Conservation (phyloP, 2,329 filamentous ascomycete species). For the Colletotrichum sublineola region DNA sequence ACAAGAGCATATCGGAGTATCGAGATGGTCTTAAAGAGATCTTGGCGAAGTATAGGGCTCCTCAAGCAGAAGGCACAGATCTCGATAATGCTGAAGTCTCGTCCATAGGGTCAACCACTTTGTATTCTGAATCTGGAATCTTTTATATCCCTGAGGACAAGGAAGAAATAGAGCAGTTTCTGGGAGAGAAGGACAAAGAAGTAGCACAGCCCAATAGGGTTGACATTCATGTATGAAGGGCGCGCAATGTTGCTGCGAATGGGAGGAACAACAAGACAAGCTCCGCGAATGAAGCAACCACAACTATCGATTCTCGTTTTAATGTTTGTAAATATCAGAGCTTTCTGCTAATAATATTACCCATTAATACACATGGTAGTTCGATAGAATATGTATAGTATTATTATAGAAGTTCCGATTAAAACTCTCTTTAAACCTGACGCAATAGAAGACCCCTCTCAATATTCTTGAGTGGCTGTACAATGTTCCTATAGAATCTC, state of each 20-base stretch:
- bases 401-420: too few species aligned
- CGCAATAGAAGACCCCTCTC: background rate
- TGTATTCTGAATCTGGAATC: background rate
- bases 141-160: background rate
- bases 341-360: background rate
- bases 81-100: background rate
- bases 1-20: background rate
- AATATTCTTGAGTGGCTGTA: background rate
- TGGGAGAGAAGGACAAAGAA: background rate
- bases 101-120: background rate
- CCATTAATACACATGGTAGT: background rate
- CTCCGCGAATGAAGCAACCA: background rate
- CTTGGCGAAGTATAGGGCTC: background rate
- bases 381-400: background rate
- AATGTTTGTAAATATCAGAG: background rate
- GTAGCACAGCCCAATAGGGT: background rate
- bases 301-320: background rate
- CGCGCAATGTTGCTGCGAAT: background rate
- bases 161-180: background rate
- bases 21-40: background rate
- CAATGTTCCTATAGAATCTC: too few species aligned
- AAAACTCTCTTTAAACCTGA: background rate
- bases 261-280: background rate
- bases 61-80: background rate
- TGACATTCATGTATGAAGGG: background rate